Conservation (phyloP, 2,329 filamentous ascomycete genomes). For the Didymella pinodella region DNA sequence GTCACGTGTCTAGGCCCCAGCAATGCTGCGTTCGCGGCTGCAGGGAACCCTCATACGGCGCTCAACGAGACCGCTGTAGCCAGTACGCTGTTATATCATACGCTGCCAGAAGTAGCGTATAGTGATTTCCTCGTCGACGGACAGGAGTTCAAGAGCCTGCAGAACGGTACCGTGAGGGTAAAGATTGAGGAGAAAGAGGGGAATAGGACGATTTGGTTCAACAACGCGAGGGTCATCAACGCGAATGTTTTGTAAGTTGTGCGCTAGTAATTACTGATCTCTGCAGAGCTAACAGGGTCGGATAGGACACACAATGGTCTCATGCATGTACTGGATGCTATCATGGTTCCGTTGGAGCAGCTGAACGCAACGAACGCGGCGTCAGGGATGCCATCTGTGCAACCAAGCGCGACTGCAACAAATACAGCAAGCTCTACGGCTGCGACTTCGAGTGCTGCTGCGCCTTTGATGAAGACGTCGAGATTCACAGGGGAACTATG, state of each 20-base stretch:
- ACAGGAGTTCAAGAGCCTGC: conserved; percentile 29
- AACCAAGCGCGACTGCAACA: conserved; percentile 17
- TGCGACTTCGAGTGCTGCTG: conserved; percentile 1
- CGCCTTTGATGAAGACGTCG: neutral
- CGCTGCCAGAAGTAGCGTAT: conserved; percentile 29
- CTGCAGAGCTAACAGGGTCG: neutral
- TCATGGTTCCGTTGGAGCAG: conserved; percentile 31
- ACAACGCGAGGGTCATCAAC: conserved; percentile 34
- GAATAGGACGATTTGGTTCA: conserved; percentile 30
- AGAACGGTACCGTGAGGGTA: conserved; percentile 31
- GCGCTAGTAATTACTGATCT: neutral
- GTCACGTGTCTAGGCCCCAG: conserved; percentile 31
- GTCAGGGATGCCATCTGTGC: conserved; percentile 7
- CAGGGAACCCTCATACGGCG: conserved; percentile 22
- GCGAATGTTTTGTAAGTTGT: conserved; percentile 35
- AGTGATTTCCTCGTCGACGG: conserved; percentile 32
- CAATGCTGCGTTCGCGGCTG: conserved; percentile 27
- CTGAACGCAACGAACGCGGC: conserved; percentile 13
- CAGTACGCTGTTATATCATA: conserved; percentile 28
- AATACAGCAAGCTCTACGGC: neutral
- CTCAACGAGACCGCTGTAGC: conserved; percentile 22
- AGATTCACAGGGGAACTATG: neutral
- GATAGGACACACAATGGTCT: conserved; percentile 33
- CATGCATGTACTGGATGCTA: conserved; percentile 31
- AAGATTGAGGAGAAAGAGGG: conserved; percentile 23